Evolutionary conservation across 495 filamentous ascomycete genomes (phyloP).

Genomic region (Podospora tetraspora): DNA sequence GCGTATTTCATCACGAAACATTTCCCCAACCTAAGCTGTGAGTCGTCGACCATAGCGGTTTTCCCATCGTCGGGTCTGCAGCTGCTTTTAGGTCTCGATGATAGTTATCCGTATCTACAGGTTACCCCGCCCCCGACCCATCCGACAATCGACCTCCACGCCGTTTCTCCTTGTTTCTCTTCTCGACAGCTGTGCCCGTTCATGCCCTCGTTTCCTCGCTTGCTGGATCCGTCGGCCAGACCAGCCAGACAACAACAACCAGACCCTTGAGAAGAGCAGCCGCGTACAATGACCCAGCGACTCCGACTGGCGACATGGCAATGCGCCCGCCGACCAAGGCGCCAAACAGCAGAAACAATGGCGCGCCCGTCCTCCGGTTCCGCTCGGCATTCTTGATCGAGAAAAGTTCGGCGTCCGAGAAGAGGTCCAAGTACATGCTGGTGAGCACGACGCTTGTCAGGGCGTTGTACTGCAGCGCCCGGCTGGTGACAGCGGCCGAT

Average conservation of each 20-base stretch:
- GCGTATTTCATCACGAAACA: too few relatives aligned
- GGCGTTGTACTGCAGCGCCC: slow-evolving; percentile 56
- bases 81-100: neutral
- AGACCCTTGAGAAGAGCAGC: slow-evolving; percentile 51
- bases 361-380: slow-evolving; percentile 53
- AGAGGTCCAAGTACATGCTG: slow-evolving; percentile 66
- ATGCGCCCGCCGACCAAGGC: slow-evolving; percentile 56
- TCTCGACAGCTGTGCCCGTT: neutral
- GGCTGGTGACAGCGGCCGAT: slow-evolving; percentile 63
- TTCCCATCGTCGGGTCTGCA: too few relatives aligned
- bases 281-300: slow-evolving; percentile 60
- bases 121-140: too few relatives aligned
- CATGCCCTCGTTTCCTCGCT: slow-evolving; percentile 3
- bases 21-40: too few relatives aligned
- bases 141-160: too few relatives aligned
- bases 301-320: slow-evolving; percentile 50
- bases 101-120: neutral
- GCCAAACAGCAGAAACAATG: slow-evolving; percentile 53
- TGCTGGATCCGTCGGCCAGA: slow-evolving; percentile 44
- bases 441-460: slow-evolving; percentile 68
- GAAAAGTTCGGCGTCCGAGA: slow-evolving; percentile 56
- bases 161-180: too few relatives aligned
- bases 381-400: slow-evolving; percentile 49
- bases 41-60: too few relatives aligned
- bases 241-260: slow-evolving; percentile 50